Evolutionary conservation across 441 rosid genomes (phyloP).

Genomic region (Omphalea diandra): DNA sequence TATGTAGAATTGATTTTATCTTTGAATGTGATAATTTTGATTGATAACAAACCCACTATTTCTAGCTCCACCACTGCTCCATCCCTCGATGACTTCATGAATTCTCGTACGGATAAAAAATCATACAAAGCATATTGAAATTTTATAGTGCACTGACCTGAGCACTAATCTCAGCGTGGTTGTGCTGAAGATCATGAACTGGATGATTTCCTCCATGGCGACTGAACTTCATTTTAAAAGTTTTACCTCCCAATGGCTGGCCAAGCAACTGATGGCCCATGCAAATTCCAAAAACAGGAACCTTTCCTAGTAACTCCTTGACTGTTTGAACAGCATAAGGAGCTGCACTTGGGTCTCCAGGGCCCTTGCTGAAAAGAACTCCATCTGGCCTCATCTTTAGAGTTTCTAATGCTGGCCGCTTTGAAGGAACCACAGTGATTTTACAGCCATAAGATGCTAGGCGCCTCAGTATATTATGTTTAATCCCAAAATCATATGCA

Average conservation of each 20-base stretch:
- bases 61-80: too few species aligned
- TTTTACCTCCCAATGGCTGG: conserved; percentile 91
- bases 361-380: conserved; percentile 94
- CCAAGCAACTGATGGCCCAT: conserved; percentile 98
- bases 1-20: too few species aligned
- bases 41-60: too few species aligned
- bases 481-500: conserved; percentile 92
- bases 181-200: conserved; percentile 59
- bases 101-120: neutral
- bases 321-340: conserved; percentile 91
- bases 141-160: conserved; percentile 49
- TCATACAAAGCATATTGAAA: neutral
- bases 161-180: conserved; percentile 83
- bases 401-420: conserved; percentile 75
- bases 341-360: conserved; percentile 94
- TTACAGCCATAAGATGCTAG: conserved; percentile 86
- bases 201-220: conserved; percentile 98
- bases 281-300: conserved; percentile 91
- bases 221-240: conserved; percentile 95
- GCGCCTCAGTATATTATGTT: conserved; percentile 84
- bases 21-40: too few species aligned
- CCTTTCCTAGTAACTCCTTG: conserved; percentile 70
- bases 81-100: neutral
- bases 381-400: conserved; percentile 84
- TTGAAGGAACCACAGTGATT: conserved; percentile 83